Percentiles rank a stretch among this genome's conserved stretches.
These are phyloP conservation scores for Capronia coronata DNA, from an alignment of 2,329 filamentous ascomycete genomes.

Conservation along the genomic window DNA sequence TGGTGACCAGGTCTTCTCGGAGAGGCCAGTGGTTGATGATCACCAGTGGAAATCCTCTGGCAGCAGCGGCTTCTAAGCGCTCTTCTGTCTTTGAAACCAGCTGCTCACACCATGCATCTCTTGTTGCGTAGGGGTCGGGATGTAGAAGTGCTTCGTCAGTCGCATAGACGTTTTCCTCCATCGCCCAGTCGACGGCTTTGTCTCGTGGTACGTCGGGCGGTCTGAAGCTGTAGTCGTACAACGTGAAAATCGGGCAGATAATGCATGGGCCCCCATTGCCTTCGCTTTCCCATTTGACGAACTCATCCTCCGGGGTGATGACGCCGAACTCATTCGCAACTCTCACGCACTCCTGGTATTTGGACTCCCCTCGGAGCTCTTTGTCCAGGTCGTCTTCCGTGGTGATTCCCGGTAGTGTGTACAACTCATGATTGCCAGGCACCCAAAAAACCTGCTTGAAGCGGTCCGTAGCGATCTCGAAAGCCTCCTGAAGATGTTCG, in stretches of 20 bases:
- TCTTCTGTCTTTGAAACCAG: conserved; percentile 21
- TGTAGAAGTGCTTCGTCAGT: conserved; percentile 28
- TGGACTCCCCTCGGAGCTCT: conserved; percentile 44
- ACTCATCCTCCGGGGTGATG: conserved; percentile 53
- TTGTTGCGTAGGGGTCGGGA: conserved; percentile 23
- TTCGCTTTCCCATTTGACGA: conserved; percentile 48
- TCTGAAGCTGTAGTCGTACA: conserved; percentile 56
- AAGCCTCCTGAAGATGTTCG: conserved; percentile 25
- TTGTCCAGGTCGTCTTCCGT: conserved; percentile 21
- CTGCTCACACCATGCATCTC: conserved; percentile 25
- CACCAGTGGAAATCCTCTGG: conserved; percentile 21
- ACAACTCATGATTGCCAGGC: conserved; percentile 55
- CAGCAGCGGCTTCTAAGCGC: conserved; percentile 18
- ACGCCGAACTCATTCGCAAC: conserved; percentile 49
- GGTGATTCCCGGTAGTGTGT: conserved; percentile 39
- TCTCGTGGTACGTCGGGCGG: conserved; percentile 46
- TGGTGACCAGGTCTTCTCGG: conserved; percentile 25
- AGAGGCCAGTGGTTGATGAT: conserved; percentile 29
- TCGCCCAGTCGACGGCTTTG: conserved; percentile 34
- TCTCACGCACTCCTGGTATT: conserved; percentile 51
- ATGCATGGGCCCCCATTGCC: conserved; percentile 46
- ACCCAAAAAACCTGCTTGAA: conserved; percentile 41
- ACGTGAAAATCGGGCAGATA: conserved; percentile 52
- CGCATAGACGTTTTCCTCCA: conserved; percentile 26
- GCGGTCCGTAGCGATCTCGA: conserved; percentile 24